A percentile compares a stretch with the other conserved stretches of the same genome.
Conservation (phyloP, 805 yeast species). For the Yarrowia yakushimensis region DNA sequence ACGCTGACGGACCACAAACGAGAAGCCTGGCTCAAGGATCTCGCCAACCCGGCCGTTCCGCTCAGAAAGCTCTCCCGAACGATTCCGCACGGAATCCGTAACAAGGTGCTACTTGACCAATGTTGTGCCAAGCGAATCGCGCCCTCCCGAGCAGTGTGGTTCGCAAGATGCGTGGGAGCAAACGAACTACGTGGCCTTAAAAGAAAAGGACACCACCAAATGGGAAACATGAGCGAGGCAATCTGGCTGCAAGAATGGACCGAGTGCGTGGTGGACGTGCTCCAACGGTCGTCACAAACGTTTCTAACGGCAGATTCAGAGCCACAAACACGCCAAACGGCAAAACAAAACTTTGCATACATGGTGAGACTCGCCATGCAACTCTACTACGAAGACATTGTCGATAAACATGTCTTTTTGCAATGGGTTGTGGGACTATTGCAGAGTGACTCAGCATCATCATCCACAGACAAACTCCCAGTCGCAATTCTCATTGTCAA, state of each 20-base stretch:
- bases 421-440: constrained; percentile 54
- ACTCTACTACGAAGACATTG: constrained; percentile 62
- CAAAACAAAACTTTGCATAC: constrained; percentile 45
- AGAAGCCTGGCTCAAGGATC: constrained; percentile 80
- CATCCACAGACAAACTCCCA: constrained; percentile 48
- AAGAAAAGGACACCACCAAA: constrained; percentile 43
- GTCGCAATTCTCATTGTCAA: constrained; percentile 52
- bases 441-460: too few relatives aligned
- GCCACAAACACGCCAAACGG: neutral
- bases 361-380: constrained; percentile 57
- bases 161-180: constrained; percentile 79
- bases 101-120: constrained; percentile 68
- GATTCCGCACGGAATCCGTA: constrained; percentile 86
- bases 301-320: constrained; percentile 46
- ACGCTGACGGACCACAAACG: constrained; percentile 83
- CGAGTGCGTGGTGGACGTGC: constrained; percentile 63
- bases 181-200: constrained; percentile 64
- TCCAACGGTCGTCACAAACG: constrained; percentile 44
- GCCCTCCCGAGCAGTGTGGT: constrained; percentile 80
- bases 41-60: constrained; percentile 66
- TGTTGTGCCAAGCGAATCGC: constrained; percentile 69
- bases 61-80: constrained; percentile 66
- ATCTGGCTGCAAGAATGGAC: constrained; percentile 90
- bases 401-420: constrained; percentile 61
- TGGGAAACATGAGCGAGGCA: constrained; percentile 39